A percentile compares a stretch with the other conserved stretches of the same genome.
These are phyloP conservation scores for Akebia trifoliata DNA, from an alignment of 164 flowering plant genomes.

Conservation along the genomic window DNA sequence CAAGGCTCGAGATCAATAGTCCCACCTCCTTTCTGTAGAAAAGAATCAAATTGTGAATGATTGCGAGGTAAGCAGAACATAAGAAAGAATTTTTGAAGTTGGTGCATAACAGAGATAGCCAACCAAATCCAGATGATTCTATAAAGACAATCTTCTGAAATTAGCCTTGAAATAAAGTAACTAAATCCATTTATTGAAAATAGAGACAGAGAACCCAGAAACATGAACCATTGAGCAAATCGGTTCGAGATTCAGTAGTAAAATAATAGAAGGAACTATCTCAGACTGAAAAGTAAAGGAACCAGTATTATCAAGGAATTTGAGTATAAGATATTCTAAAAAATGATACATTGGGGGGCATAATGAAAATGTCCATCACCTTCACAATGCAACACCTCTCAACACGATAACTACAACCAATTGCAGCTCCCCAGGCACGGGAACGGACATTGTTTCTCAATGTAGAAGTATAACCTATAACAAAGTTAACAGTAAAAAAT, in stretches of 20 bases:
- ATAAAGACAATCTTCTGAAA: neutral
- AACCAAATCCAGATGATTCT: constrained; percentile 2
- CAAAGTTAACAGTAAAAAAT: neutral
- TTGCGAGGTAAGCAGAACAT: neutral
- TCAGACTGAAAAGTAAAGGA: neutral
- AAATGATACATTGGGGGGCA: neutral
- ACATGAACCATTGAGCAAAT: neutral
- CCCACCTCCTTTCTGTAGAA: constrained; percentile 86
- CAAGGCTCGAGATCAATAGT: constrained; percentile 89
- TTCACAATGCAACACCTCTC: constrained; percentile 89
- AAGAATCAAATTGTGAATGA: constrained; percentile 2
- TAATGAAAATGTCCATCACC: neutral
- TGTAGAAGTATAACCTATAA: constrained; percentile 73
- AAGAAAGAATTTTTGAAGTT: too few species aligned
- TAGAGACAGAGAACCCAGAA: neutral
- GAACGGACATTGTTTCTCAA: constrained; percentile 96
- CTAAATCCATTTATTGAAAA: neutral
- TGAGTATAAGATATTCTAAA: neutral
- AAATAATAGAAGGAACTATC: neutral
- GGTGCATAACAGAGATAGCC: constrained; percentile 1
- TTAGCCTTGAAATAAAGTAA: neutral
- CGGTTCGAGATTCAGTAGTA: neutral
- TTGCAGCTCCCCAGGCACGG: constrained; percentile 99
- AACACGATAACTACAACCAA: constrained; percentile 93
- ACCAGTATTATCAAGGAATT: neutral